A percentile compares a stretch with the other conserved stretches of the same genome.
These are phyloP conservation scores for Colletotrichum spinosum DNA, from an alignment of 2,329 filamentous ascomycete genomes.

Conservation along the genomic window DNA sequence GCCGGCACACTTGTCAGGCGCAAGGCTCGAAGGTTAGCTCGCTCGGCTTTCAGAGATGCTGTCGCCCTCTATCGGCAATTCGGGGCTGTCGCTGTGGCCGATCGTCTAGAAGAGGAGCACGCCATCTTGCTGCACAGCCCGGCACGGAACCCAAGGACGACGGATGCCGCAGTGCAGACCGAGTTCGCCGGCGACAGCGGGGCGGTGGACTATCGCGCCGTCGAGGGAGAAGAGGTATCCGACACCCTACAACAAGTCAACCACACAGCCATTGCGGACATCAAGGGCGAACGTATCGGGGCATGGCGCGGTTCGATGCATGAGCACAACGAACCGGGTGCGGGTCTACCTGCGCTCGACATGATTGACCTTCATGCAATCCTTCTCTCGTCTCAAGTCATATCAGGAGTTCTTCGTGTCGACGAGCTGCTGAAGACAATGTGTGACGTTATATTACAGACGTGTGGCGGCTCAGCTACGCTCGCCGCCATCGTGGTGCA, in stretches of 20 bases:
- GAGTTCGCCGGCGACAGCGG: conserved; percentile 72
- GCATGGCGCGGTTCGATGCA: conserved; percentile 73
- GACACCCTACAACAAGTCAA: conserved; percentile 56
- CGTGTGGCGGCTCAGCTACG: conserved; percentile 77
- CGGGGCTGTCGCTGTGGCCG: conserved; percentile 76
- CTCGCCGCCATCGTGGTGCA: conserved; percentile 80
- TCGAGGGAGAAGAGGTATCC: conserved; percentile 55
- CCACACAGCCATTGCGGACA: conserved; percentile 58
- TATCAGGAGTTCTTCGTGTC: conserved; percentile 81
- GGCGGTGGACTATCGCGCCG: conserved; percentile 62
- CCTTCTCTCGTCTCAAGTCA: conserved; percentile 81
- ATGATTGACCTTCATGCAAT: conserved; percentile 87
- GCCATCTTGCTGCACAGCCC: conserved; percentile 74
- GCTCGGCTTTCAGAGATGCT: conserved; percentile 75
- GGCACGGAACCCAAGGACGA: conserved; percentile 66
- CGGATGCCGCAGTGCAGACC: conserved; percentile 76
- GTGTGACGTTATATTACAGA: conserved; percentile 84
- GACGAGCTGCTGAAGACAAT: conserved; percentile 83
- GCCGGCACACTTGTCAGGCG: conserved; percentile 76
- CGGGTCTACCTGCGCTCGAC: conserved; percentile 78
- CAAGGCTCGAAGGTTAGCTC: conserved; percentile 74
- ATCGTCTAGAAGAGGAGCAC: conserved; percentile 75
- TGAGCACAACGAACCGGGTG: conserved; percentile 65
- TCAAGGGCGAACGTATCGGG: conserved; percentile 69
- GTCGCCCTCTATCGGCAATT: conserved; percentile 76